Conservation (phyloP, 352 stramenopile genomes). For the Globisporangium cystogenes region DNA sequence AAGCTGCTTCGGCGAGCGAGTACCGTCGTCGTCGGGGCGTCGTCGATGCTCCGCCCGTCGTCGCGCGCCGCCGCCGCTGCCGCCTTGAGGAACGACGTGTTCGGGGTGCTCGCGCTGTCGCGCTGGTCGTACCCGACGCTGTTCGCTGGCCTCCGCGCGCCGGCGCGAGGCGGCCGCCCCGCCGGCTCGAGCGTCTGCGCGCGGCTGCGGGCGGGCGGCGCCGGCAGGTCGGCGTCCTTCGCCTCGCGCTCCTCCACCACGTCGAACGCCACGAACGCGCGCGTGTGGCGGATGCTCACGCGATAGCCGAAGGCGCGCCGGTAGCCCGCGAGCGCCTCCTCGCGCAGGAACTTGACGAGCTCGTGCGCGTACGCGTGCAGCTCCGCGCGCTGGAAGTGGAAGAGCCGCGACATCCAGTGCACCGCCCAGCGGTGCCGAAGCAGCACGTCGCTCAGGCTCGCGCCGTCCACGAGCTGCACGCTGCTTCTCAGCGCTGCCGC, state of each 20-base stretch:
- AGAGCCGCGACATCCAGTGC: constrained; percentile 61
- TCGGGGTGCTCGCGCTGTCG: background rate
- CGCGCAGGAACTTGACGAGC: constrained; percentile 56
- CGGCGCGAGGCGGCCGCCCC: background rate
- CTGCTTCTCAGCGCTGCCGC: background rate
- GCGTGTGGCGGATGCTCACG: constrained; percentile 49
- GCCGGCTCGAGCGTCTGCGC: background rate
- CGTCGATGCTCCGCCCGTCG: constrained; percentile 2
- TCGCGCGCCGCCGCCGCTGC: background rate
- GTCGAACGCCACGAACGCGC: constrained; percentile 50
- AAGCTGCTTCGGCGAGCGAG: constrained; percentile 23
- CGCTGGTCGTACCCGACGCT: background rate
- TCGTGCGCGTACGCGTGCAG: constrained; percentile 57
- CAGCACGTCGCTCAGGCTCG: constrained; percentile 49
- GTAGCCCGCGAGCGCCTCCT: constrained; percentile 33
- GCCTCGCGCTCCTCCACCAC: constrained; percentile 42
- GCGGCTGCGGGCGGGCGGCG: background rate
- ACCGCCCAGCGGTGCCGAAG: constrained; percentile 44
- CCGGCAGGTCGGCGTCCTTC: constrained; percentile 3
- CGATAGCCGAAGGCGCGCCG: constrained; percentile 56
- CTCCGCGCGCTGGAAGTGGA: constrained; percentile 41
- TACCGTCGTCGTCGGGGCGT: background rate
- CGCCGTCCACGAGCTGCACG: constrained; percentile 3
- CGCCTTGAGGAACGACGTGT: background rate
- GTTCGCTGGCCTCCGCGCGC: background rate